Evolutionary conservation across 1,284 basidiomycete genomes (phyloP).

Genomic region (Puccinia horiana): DNA sequence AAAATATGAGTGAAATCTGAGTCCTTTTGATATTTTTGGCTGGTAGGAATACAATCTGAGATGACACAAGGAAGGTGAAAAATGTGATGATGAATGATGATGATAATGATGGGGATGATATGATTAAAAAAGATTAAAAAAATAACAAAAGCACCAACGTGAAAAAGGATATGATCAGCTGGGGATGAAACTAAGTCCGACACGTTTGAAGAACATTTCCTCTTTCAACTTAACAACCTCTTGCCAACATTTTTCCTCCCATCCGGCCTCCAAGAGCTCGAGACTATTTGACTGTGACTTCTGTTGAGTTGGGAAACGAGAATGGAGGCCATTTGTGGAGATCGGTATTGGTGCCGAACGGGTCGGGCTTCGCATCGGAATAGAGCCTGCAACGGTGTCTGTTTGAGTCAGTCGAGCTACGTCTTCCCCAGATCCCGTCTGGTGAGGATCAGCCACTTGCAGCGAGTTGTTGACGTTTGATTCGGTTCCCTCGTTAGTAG

Average conservation of each 20-base stretch:
- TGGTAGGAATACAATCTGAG: neutral
- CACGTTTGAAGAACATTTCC: constrained; percentile 83
- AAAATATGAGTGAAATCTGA: too few species aligned
- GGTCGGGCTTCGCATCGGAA: neutral
- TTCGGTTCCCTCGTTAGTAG: neutral
- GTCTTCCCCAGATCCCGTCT: neutral
- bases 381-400: too few species aligned
- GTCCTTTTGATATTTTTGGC: neutral
- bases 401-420: too few species aligned
- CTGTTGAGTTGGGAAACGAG: neutral
- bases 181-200: constrained; percentile 64
- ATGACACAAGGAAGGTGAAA: neutral
- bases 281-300: constrained; percentile 19
- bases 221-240: constrained; percentile 77
- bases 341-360: neutral
- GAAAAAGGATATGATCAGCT: neutral
- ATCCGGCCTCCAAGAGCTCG: constrained; percentile 67
- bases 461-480: neutral
- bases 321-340: neutral
- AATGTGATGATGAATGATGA: neutral
- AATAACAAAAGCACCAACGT: neutral
- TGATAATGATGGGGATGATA: too few species aligned
- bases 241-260: constrained; percentile 88
- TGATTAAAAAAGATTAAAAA: neutral
- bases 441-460: neutral